These are phyloP conservation scores for Rhizopogon sp. DNA, from an alignment of 768 basidiomycete genomes.

Conservation along the genomic window DNA sequence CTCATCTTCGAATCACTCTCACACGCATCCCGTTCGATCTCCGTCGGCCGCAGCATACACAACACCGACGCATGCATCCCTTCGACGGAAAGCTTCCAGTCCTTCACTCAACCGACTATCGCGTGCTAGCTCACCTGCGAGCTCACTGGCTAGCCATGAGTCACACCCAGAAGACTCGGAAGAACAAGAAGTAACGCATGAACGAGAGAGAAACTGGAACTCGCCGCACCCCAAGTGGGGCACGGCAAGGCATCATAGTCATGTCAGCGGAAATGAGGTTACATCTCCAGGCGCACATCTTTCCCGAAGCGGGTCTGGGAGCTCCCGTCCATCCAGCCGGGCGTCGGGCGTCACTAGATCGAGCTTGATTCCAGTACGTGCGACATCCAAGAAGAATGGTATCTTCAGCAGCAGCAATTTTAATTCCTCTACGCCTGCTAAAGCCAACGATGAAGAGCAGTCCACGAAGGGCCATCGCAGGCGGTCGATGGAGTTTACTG, in stretches of 20 bases:
- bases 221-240: slow-evolving; percentile 58
- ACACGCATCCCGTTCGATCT: slow-evolving; percentile 35
- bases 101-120: slow-evolving; percentile 17
- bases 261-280: slow-evolving; percentile 3
- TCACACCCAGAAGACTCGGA: slow-evolving; percentile 26
- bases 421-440: not conserved
- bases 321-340: slow-evolving; percentile 21
- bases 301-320: not conserved
- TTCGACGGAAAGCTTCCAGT: slow-evolving; percentile 30
- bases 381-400: slow-evolving; percentile 28
- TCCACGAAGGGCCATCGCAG: slow-evolving; percentile 22
- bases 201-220: slow-evolving; percentile 69
- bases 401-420: slow-evolving; percentile 9
- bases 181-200: slow-evolving; percentile 35
- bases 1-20: slow-evolving; percentile 27
- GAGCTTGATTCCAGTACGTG: slow-evolving; percentile 43
- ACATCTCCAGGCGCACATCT: slow-evolving; percentile 12
- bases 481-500: slow-evolving; percentile 22
- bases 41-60: slow-evolving; percentile 33
- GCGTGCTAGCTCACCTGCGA: slow-evolving; percentile 37
- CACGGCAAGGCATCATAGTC: slow-evolving; percentile 12
- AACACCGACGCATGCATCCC: slow-evolving; percentile 25
- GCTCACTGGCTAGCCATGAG: slow-evolving; percentile 28
- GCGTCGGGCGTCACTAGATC: slow-evolving; percentile 16
- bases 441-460: slow-evolving; percentile 13